A percentile compares a stretch with the other conserved stretches of the same genome.
Conservation (phyloP, 257 asterid species). For the Solanum bulbocastanum region DNA sequence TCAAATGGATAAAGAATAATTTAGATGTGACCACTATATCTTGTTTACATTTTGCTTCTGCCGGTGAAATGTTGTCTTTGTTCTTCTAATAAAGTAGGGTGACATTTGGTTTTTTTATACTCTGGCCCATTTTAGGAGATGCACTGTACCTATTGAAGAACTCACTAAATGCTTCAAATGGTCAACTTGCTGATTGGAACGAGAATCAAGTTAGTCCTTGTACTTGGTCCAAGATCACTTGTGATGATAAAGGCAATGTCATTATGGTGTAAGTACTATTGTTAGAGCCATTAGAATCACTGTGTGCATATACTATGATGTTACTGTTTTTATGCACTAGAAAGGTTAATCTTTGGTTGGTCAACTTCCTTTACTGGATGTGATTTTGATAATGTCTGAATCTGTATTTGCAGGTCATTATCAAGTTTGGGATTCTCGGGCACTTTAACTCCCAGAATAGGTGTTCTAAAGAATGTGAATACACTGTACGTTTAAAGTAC, state of each 20-base stretch:
- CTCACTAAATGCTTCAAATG: conserved; percentile 55
- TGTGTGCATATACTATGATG: neutral
- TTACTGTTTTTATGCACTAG: neutral
- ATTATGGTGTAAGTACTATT: conserved; percentile 50
- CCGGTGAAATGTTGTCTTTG: neutral
- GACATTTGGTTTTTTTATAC: neutral
- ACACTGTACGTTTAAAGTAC: conserved; percentile 55
- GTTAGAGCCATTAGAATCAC: neutral
- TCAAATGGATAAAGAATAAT: neutral
- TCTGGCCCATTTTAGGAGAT: conserved; percentile 44
- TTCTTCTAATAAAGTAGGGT: neutral
- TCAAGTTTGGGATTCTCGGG: conserved; percentile 91
- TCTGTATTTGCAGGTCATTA: conserved; percentile 52
- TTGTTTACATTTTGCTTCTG: neutral
- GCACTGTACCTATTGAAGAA: conserved; percentile 52
- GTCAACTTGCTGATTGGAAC: conserved; percentile 74
- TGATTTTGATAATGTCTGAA: neutral
- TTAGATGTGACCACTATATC: neutral
- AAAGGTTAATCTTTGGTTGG: neutral
- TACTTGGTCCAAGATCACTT: conserved; percentile 79
- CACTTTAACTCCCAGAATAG: conserved; percentile 63
- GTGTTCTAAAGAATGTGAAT: conserved; percentile 45
- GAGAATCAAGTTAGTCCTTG: conserved; percentile 76
- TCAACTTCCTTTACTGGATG: neutral
- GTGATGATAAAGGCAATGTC: conserved; percentile 50